These are phyloP conservation scores for Eimeria tenella DNA, from an alignment of 169 alveolate species.

Conservation along the genomic window DNA sequence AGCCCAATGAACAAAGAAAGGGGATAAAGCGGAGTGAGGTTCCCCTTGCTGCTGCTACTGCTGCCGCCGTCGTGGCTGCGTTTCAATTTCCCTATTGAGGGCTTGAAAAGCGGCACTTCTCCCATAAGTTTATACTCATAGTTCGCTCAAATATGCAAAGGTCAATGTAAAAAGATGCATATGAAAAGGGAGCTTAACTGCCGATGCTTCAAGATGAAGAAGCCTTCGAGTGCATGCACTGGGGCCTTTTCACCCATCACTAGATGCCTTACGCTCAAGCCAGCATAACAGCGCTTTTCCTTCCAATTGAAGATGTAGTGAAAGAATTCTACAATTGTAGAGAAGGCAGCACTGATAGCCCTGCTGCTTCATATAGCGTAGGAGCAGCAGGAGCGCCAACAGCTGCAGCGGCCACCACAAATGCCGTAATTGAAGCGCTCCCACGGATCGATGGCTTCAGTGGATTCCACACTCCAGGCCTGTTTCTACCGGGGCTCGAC, in stretches of 20 bases:
- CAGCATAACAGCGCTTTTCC: not conserved
- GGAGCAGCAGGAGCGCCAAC: slow-evolving; percentile 59
- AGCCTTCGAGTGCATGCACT: no score
- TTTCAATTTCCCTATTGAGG: no score
- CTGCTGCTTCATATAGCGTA: slow-evolving; percentile 45
- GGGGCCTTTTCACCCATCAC: no score
- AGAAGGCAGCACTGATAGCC: not conserved
- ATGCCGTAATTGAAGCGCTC: not conserved
- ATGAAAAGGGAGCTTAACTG: no score
- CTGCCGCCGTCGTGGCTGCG: not conserved
- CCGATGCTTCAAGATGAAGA: no score
- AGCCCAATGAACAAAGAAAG: no score
- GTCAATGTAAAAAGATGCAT: no score
- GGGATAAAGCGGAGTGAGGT: no score
- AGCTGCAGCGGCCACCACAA: slow-evolving; percentile 12
- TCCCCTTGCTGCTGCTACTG: not conserved
- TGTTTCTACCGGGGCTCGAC: not conserved
- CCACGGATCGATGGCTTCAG: not conserved
- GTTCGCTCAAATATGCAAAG: no score
- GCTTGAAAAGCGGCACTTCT: no score
- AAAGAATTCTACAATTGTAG: not conserved
- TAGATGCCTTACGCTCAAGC: not conserved
- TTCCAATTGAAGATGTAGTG: no score
- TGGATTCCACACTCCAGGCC: not conserved
- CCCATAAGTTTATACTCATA: no score